phyloP scores from a whole-genome alignment of 1,284 basidiomycete genomes.

The Rhodotorula glutinis region DNA sequence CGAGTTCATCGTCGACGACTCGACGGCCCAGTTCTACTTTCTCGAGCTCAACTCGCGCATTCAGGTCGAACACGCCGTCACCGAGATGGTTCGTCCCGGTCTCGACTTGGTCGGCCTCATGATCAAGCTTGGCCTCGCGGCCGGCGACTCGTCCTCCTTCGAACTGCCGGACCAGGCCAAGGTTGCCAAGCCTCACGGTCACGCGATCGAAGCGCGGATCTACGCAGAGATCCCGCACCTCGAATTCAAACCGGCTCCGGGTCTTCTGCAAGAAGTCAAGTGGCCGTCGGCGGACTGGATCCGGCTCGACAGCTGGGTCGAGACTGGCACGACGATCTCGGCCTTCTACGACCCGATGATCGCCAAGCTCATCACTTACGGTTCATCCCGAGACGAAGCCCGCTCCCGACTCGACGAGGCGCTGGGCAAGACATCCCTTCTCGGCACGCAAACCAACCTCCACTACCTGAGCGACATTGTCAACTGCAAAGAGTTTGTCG shows the following conservation, averaged over 20 bases:
- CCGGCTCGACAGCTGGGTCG: slow-evolving; percentile 68
- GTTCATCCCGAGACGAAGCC: slow-evolving; percentile 76
- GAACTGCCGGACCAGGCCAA: slow-evolving; percentile 1
- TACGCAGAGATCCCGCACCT: slow-evolving; percentile 91
- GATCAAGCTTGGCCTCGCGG: slow-evolving; percentile 55
- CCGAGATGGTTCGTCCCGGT: slow-evolving; percentile 57
- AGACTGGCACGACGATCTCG: slow-evolving; percentile 63
- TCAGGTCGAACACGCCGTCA: slow-evolving; percentile 69
- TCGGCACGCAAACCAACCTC: slow-evolving; percentile 60
- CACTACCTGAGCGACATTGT: slow-evolving; percentile 57
- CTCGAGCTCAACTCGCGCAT: slow-evolving; percentile 72
- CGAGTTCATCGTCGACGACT: slow-evolving; percentile 64
- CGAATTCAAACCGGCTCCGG: slow-evolving; percentile 86
- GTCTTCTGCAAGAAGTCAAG: slow-evolving; percentile 67
- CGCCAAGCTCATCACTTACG: slow-evolving; percentile 86
- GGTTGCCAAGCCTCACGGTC: slow-evolving; percentile 33
- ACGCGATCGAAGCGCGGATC: slow-evolving; percentile 64
- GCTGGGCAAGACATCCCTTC: slow-evolving; percentile 51
- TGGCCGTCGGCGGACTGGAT: slow-evolving; percentile 50
- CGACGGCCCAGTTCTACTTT: slow-evolving; percentile 61
- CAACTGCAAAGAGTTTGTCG: slow-evolving; percentile 51
- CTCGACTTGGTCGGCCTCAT: slow-evolving; percentile 67
- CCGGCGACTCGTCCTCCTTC: slow-evolving; percentile 4
- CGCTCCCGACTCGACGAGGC: slow-evolving; percentile 72
- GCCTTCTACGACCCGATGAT: slow-evolving; percentile 70